phyloP scores from a whole-genome alignment of 2,329 filamentous ascomycete species.

The Hymenoscyphus repandus region DNA sequence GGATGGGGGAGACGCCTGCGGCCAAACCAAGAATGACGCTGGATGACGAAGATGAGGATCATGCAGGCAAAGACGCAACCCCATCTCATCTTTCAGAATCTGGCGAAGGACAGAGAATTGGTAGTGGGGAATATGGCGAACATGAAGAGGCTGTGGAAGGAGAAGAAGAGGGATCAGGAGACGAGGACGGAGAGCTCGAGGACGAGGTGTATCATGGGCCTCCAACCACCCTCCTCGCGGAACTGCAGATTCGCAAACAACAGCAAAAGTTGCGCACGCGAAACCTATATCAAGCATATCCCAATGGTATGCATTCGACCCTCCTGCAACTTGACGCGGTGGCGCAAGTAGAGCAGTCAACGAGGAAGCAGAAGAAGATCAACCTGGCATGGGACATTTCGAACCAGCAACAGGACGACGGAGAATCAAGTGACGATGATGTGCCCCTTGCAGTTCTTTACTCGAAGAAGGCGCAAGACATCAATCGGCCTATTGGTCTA shows the following conservation, averaged over 20 bases:
- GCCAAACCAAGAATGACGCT: slow-evolving; percentile 16
- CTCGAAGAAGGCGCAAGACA: slow-evolving; percentile 45
- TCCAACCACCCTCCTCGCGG: slow-evolving; percentile 86
- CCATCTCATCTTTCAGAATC: slow-evolving; percentile 17
- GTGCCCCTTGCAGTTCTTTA: slow-evolving; percentile 81
- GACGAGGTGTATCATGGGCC: slow-evolving; percentile 57
- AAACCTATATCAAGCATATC: slow-evolving; percentile 55
- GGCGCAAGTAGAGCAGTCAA: slow-evolving; percentile 73
- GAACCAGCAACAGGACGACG: slow-evolving; percentile 39
- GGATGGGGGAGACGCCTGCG: slow-evolving; percentile 17
- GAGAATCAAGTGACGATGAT: slow-evolving; percentile 68
- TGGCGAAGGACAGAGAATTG: slow-evolving; percentile 10
- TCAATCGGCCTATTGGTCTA: slow-evolving; percentile 64
- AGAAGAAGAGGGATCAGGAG: slow-evolving; percentile 37
- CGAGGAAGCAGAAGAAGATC: slow-evolving; percentile 69
- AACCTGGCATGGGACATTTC: slow-evolving; percentile 88
- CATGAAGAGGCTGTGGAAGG: slow-evolving; percentile 11
- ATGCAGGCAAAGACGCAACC: slow-evolving; percentile 17
- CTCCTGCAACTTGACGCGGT: slow-evolving; percentile 87
- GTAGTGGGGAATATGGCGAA: slow-evolving; percentile 13
- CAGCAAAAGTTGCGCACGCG: slow-evolving; percentile 77
- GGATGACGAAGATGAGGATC: slow-evolving; percentile 24
- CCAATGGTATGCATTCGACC: slow-evolving; percentile 84
- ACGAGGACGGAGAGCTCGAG: slow-evolving; percentile 38
- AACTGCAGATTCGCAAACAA: slow-evolving; percentile 85